Evolutionary conservation across 176 grass and related monocot genomes (phyloP).

Genomic region (Hordeum vulgare): MorexV3_pseudomolecules_assembly NC_058524.1:204610760-204611259

Average conservation of each 20-base stretch:
- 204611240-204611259: constrained; percentile 19
- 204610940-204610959: not conserved
- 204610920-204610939: constrained; percentile 17
- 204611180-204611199: not conserved
- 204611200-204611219: not conserved
- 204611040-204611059: not conserved
- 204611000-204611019: constrained; percentile 24
- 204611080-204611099: constrained; percentile 1
- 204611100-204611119: not conserved
- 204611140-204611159: not conserved
- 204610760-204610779: not conserved
- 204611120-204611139: not conserved
- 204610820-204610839: not conserved
- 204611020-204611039: constrained; percentile 22
- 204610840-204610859: constrained; percentile 50
- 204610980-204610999: constrained; percentile 23
- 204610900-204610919: constrained; percentile 53
- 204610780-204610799: not conserved
- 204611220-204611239: not conserved
- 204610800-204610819: not conserved
- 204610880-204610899: constrained; percentile 30
- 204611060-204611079: not conserved
- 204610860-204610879: constrained; percentile 29
- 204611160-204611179: too few relatives aligned
- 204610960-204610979: constrained; percentile 14